phyloP scores from a whole-genome alignment of 306 rosid species.

The Castanea sativa region DNA sequence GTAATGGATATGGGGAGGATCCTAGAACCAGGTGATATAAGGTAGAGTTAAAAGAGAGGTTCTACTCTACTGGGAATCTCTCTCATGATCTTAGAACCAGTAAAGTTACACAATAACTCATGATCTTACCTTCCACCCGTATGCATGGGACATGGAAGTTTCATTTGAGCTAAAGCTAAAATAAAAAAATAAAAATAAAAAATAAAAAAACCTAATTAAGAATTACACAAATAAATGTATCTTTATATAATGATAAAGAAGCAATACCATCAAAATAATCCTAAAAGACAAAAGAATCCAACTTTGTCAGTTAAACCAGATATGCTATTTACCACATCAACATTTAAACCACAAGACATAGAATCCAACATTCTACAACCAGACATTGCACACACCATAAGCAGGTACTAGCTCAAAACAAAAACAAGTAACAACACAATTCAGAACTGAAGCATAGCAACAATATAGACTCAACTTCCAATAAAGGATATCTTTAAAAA shows the following conservation, averaged over 20 bases:
- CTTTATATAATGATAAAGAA: neutral
- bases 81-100: too few species aligned
- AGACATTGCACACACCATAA: neutral
- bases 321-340: neutral
- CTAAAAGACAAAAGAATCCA: neutral
- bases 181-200: neutral
- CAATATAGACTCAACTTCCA: conserved; percentile 3
- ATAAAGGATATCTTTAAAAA: conserved; percentile 81
- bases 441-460: neutral
- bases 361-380: neutral
- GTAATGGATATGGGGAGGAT: too few species aligned
- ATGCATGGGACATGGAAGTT: too few species aligned
- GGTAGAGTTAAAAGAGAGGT: neutral
- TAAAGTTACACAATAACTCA: too few species aligned
- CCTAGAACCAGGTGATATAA: neutral
- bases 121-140: too few species aligned
- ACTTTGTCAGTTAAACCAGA: neutral
- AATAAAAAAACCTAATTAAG: neutral
- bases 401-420: conserved; percentile 1
- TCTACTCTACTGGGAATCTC: neutral
- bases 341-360: neutral
- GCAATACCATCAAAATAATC: neutral
- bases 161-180: neutral
- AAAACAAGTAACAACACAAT: neutral
- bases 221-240: neutral